A percentile compares a stretch with the other conserved stretches of the same genome.
Conservation (phyloP, 768 basidiomycete genomes). For the Lactarius hengduanensis region DNA sequence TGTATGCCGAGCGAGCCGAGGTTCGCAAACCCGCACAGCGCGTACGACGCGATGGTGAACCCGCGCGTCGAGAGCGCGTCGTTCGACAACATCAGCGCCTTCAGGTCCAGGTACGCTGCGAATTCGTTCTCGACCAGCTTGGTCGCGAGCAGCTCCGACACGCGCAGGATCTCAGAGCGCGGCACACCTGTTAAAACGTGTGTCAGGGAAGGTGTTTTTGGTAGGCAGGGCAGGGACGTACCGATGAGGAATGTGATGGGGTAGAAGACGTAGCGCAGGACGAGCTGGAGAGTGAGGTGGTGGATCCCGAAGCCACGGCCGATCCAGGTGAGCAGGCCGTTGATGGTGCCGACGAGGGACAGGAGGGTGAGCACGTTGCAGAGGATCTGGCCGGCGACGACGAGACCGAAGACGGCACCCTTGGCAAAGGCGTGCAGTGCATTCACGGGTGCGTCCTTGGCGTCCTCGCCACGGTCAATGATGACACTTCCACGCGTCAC, state of each 20-base stretch:
- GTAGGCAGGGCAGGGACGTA: slow-evolving; percentile 19
- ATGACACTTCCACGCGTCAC: slow-evolving; percentile 80
- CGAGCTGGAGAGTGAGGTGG: slow-evolving; percentile 76
- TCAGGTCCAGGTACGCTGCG: slow-evolving; percentile 63
- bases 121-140: slow-evolving; percentile 91
- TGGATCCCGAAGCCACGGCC: slow-evolving; percentile 84
- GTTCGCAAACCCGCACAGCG: slow-evolving; percentile 91
- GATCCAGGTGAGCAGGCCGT: slow-evolving; percentile 87
- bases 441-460: slow-evolving; percentile 62
- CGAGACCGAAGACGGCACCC: slow-evolving; percentile 80
- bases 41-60: slow-evolving; percentile 81
- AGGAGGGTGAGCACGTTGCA: slow-evolving; percentile 85
- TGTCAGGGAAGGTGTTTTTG: slow-evolving; percentile 9
- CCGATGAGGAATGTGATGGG: slow-evolving; percentile 78
- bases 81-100: slow-evolving; percentile 44
- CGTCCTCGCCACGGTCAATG: slow-evolving; percentile 69
- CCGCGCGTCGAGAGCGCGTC: slow-evolving; percentile 67
- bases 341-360: slow-evolving; percentile 76
- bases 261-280: slow-evolving; percentile 86
- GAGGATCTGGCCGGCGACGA: slow-evolving; percentile 87
- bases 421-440: slow-evolving; percentile 86
- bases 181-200: slow-evolving; percentile 55
- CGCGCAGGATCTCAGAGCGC: slow-evolving; percentile 72
- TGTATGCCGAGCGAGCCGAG: slow-evolving; percentile 85
- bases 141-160: slow-evolving; percentile 78